Conservation (phyloP, 2,329 filamentous ascomycete species). For the Acrocalymma vagum region DNA sequence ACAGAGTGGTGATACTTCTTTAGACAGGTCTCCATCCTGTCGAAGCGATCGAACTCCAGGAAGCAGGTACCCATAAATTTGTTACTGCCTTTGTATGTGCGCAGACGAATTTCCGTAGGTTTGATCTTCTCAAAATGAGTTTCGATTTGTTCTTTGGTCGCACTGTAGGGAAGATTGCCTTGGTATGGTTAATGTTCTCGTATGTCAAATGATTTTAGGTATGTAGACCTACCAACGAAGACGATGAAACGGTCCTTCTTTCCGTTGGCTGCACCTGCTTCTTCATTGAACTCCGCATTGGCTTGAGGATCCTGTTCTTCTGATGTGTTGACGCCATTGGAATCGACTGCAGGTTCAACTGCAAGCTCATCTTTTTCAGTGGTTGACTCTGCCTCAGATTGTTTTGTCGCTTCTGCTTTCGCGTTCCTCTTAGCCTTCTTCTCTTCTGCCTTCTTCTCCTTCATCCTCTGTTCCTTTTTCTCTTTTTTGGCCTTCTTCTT, state of each 20-base stretch:
- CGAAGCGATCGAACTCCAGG: slow-evolving; percentile 85
- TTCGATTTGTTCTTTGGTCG: slow-evolving; percentile 73
- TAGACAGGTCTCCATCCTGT: slow-evolving; percentile 91
- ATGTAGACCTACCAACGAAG: slow-evolving; percentile 69
- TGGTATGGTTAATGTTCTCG: slow-evolving; percentile 35
- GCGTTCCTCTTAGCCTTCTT: slow-evolving; percentile 28
- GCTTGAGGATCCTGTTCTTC: slow-evolving; percentile 25
- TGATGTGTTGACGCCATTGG: slow-evolving; percentile 19
- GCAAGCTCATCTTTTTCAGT: slow-evolving; percentile 22
- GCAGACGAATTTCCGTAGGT: slow-evolving; percentile 71
- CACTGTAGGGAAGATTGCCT: slow-evolving; percentile 90
- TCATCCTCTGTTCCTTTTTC: slow-evolving; percentile 34
- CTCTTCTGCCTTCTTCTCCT: slow-evolving; percentile 38
- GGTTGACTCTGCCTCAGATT: slow-evolving; percentile 18
- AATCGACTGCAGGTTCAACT: slow-evolving; percentile 20
- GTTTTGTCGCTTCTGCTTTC: slow-evolving; percentile 20
- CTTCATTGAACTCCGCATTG: slow-evolving; percentile 16
- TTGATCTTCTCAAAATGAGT: slow-evolving; percentile 81
- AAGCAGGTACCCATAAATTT: slow-evolving; percentile 58
- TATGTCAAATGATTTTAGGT: not conserved
- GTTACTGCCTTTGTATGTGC: slow-evolving; percentile 46
- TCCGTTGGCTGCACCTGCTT: slow-evolving; percentile 24
- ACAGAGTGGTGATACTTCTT: slow-evolving; percentile 88
- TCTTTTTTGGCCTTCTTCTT: slow-evolving; percentile 37
- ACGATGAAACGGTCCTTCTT: slow-evolving; percentile 73